Evolutionary conservation across 306 rosid genomes (phyloP).

Genomic region (Vigna radiata): DNA sequence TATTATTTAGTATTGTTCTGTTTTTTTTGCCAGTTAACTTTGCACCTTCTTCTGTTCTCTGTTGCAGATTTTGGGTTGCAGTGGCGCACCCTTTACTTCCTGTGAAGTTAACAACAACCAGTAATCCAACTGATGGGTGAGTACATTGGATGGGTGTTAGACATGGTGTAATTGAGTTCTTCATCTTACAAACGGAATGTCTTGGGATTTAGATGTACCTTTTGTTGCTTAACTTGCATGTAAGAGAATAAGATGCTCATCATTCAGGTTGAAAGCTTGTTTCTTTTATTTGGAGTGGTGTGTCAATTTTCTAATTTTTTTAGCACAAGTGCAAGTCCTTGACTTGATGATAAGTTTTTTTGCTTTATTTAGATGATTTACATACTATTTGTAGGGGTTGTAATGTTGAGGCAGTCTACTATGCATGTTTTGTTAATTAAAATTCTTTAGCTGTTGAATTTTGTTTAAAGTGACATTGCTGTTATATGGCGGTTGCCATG

Average conservation of each 20-base stretch:
- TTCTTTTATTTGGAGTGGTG: neutral
- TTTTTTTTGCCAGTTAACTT: constrained; percentile 29
- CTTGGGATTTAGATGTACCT: neutral
- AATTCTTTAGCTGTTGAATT: constrained; percentile 10
- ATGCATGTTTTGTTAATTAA: constrained; percentile 20
- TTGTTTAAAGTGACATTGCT: constrained; percentile 14
- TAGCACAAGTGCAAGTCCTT: constrained; percentile 20
- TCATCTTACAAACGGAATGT: constrained; percentile 10
- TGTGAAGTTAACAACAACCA: constrained; percentile 67
- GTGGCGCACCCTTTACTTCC: constrained; percentile 74
- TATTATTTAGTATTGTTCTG: constrained; percentile 23
- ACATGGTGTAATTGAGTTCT: constrained; percentile 15
- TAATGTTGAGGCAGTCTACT: constrained; percentile 16
- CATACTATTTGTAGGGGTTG: neutral
- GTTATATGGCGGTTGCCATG: too few species aligned
- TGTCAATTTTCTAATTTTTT: neutral
- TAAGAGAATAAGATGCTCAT: neutral
- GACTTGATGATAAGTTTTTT: constrained; percentile 9
- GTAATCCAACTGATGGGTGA: constrained; percentile 78
- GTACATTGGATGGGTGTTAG: constrained; percentile 43
- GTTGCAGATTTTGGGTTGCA: constrained; percentile 80
- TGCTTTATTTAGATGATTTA: constrained; percentile 5
- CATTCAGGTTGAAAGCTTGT: constrained; percentile 1
- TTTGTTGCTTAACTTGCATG: neutral
- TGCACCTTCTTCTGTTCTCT: constrained; percentile 26